These are phyloP conservation scores for Cryptococcus sp. DNA, from an alignment of 1,284 basidiomycete species.

Conservation along the genomic window DNA sequence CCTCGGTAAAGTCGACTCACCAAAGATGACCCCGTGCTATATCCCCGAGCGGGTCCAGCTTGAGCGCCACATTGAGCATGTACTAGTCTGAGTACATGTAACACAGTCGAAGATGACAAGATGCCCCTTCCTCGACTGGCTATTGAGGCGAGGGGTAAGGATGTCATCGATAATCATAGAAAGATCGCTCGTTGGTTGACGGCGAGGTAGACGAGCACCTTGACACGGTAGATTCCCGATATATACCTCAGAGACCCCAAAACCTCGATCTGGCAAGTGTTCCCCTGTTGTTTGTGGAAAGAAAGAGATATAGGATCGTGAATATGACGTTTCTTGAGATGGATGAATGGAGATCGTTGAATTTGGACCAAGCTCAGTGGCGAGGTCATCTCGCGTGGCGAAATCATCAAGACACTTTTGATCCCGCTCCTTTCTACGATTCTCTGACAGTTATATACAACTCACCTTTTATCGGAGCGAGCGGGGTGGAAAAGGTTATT, in stretches of 20 bases:
- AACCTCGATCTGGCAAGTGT: background rate
- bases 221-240: background rate
- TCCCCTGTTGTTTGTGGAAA: background rate
- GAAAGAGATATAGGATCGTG: background rate
- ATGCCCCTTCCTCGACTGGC: background rate
- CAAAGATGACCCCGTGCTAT: background rate
- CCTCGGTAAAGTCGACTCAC: background rate
- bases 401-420: background rate
- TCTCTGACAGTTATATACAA: too few relatives aligned
- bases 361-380: background rate
- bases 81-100: background rate
- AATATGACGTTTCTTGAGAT: background rate
- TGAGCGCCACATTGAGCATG: background rate
- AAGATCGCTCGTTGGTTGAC: background rate
- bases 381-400: background rate
- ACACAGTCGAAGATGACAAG: background rate
- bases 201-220: background rate
- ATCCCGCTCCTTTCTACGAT: background rate
- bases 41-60: background rate
- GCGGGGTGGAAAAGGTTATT: too few relatives aligned
- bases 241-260: too few relatives aligned
- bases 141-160: background rate
- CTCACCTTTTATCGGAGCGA: too few relatives aligned
- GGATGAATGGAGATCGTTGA: background rate
- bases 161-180: background rate